Evolutionary conservation across 2,329 filamentous ascomycete genomes (phyloP), one percentile per base, ranked within the genome.

Genomic region (Neopestalotiopsis rosae): DNA sequence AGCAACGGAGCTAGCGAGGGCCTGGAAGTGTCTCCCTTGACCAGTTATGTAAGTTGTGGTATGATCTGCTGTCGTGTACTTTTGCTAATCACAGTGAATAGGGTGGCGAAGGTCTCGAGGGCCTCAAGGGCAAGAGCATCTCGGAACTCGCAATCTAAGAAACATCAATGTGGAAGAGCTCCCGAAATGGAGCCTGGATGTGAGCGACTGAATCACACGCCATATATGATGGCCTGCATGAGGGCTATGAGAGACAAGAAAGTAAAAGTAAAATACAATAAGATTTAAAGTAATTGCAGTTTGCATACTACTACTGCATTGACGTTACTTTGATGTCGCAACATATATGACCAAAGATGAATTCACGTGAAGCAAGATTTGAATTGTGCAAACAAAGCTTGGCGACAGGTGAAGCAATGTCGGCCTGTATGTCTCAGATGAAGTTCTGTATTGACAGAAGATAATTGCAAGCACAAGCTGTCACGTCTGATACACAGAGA

Each of bases 1-100:
- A 87, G 90, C 52, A 61, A 61, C n/a, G 63, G 63, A 32, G 49
- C 63, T 45, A 91, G 87, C 14, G 84, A 85, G 45, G 95, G 96
- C 49, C 87, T 99, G 45, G 96, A 99, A 81, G 90, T 99, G 20
- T 97, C 94, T 67, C 96, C 96, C 49, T 84, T 97, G 76, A 92
- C 97, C 79, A 98, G 94, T 88, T 99, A 99, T 79, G 94, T 97
- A 89, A 90, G 94, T 66, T 38, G 7, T 66, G 38, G 20, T 32
- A 14, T n/a, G 52, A 59, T 67, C 57, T 68, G 61, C 30, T 70
- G 14, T 2, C 13, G 61, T 45, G 28, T 59, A 9, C 12, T 4
- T 6, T 56, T 71, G 56, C 74, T 77, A 70, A 78, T 71, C 59
- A 4, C 30, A 13, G 5, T 58, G 17, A 61, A 71, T 70, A 90